Percentiles rank a stretch among this genome's conserved stretches.
Conservation (phyloP, 768 basidiomycete genomes). For the Lactarius tabidus region DNA sequence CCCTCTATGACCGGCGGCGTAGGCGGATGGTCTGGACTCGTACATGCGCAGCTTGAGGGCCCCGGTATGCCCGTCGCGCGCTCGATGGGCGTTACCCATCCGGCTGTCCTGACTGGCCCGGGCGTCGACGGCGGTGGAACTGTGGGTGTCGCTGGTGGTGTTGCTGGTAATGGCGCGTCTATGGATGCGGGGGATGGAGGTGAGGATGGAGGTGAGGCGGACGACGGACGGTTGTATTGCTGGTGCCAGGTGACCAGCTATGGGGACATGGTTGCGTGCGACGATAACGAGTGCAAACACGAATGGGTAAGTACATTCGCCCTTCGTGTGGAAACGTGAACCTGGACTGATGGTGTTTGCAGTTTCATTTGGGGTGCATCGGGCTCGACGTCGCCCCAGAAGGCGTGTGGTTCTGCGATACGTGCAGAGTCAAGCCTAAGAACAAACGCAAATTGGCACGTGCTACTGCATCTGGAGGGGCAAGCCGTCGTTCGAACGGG, state of each 20-base stretch:
- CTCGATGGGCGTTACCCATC: conserved; percentile 34
- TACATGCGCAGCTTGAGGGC: conserved; percentile 61
- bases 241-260: conserved; percentile 80
- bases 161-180: conserved; percentile 44
- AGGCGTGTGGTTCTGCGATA: conserved; percentile 73
- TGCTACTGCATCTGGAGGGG: conserved; percentile 40
- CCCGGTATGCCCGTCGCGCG: conserved; percentile 74
- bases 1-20: conserved; percentile 35
- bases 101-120: conserved; percentile 36
- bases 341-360: background rate
- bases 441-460: conserved; percentile 46
- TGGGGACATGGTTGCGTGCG: conserved; percentile 95
- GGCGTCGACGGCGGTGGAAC: conserved; percentile 35
- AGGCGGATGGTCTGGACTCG: conserved; percentile 33
- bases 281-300: conserved; percentile 69
- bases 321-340: conserved; percentile 9
- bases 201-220: conserved; percentile 55
- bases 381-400: conserved; percentile 62
- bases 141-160: background rate
- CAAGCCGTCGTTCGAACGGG: conserved; percentile 31
- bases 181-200: conserved; percentile 43
- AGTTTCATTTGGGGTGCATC: conserved; percentile 82
- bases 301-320: conserved; percentile 76
- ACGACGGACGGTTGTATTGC: conserved; percentile 70
- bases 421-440: conserved; percentile 54